Evolutionary conservation across 2,329 filamentous ascomycete genomes (phyloP), one percentile per base, ranked within the genome.

Genomic region (Tolypocladium guangdongense): DNA sequence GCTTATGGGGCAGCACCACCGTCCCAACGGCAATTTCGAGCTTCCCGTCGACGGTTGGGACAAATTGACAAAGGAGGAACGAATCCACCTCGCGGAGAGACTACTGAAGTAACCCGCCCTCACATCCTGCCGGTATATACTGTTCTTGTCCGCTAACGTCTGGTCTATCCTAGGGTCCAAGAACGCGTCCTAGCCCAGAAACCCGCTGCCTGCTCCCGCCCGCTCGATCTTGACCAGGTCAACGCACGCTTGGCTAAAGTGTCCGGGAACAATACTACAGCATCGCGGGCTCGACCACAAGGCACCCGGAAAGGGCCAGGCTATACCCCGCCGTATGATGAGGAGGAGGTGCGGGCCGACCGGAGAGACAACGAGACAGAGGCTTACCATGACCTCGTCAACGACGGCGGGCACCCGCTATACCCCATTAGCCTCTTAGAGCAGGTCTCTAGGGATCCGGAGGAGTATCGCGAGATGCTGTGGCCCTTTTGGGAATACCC

Each of bases 381-480:
- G 14, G 57, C 52, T 35, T 67, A 69, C 53, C 35, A 65, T 41
- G 49, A 59, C 5, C 65, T 70, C 27, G 41, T 70, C 38, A 57
- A 57, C 11, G 63, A 65, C 32, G 66, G 66, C 47, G 64, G 67
- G 33, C 64, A 62, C 33, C 66, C 67, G 8, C 48, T 60, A 30
- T 68, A 66, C 50, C 60, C 56, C 16, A 60, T 68, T 24, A 55
- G 56, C 32, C 59, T 62, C 22, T 50, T 67, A 10, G 56, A 63
- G 7, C 50, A 63, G 20, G 57, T 70, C 39, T 36, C 51, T 7
- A 22, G 52, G 20, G 43, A 63, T 24, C 59, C 62, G 3, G 56
- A 59, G 22, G 51, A 60, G 11, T 58, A 66, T 56, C 38, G 39
- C 30, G 61, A 66, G 33, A 59, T 67, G 37, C 45, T 70, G 32